Evolutionary conservation across 129 eudicot species (phyloP).

Genomic region (Sambucus nigra): DNA sequence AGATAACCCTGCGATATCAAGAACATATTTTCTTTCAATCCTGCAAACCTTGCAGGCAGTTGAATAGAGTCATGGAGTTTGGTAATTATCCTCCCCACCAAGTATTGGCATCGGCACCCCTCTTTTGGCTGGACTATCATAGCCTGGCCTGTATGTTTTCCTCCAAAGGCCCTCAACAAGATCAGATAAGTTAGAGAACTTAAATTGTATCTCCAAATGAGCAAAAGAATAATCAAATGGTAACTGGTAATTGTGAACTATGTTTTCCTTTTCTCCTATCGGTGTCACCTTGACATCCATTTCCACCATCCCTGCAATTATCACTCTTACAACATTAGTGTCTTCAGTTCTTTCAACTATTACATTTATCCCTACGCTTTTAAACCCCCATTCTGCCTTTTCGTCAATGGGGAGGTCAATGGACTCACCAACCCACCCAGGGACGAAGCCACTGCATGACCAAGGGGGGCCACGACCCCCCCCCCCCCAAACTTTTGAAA

Average conservation of each 20-base stretch:
- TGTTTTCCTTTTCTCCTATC: conserved; percentile 34
- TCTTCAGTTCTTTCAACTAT: conserved; percentile 48
- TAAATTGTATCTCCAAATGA: conserved; percentile 48
- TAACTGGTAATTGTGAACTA: conserved; percentile 44
- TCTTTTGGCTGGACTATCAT: conserved; percentile 31
- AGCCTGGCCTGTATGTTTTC: conserved; percentile 38
- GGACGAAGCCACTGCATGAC: too few relatives aligned
- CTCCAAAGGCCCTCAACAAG: conserved; percentile 47
- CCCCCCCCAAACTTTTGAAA: too few relatives aligned
- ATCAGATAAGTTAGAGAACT: conserved; percentile 24
- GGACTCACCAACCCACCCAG: neutral
- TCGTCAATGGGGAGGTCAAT: neutral
- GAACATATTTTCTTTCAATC: conserved; percentile 19
- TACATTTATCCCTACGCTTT: conserved; percentile 9
- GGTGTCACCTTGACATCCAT: conserved; percentile 40
- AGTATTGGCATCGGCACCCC: conserved; percentile 40
- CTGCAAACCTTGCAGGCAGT: conserved; percentile 30
- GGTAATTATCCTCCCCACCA: conserved; percentile 52
- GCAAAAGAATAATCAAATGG: conserved; percentile 47
- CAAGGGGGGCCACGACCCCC: too few relatives aligned
- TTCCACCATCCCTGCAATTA: conserved; percentile 27
- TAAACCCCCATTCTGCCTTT: conserved; percentile 17
- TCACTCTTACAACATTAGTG: conserved; percentile 30
- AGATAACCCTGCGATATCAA: too few relatives aligned
- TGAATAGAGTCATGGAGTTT: conserved; percentile 31